Base-by-base conservation (phyloP, 257 asterid genomes). In the Solanum okadae region DNA sequence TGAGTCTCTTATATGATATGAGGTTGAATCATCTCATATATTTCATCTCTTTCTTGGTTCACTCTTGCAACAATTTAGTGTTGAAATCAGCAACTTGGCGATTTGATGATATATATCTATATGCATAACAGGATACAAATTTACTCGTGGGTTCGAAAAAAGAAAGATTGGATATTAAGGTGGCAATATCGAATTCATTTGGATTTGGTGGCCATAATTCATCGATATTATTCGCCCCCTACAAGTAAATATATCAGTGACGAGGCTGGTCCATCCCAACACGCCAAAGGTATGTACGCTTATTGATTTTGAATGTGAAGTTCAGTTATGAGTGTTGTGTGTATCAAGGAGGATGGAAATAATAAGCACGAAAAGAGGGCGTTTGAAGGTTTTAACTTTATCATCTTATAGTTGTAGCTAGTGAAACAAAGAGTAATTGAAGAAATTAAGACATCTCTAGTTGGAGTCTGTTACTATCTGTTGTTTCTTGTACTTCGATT, bases 161-260 rank as follows among this genome's bases (percentile, higher is more conserved):
- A 52, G 89, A 88, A 52, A 33, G 81, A 82, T 40, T 88, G 89
- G 89, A 88, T 68, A 14, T 88, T 88, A 88, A 88, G 84, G 87
- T 88, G 73, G 89, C 89, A 6, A 10, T 88, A 40, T 88, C 89
- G 18, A 88, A 88, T 68, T 88, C 89, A 5, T 88, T 88, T 81
- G 89, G 89, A 67, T 88, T 88, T 82, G 89, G 89, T 10, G 89
- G 89, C 67, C 89, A 88, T 37, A 88, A 88, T 77, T 88, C 89
- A 20, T 88, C 89, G 25, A 82, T 88, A 81, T 81, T 88, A 59
- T 88, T 88, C 16, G 87, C 89, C 6, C 89, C 89, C 1, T 88
- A 88, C 87, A 88, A 88, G 87, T 82, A 88, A 46, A 78, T 12
- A 49, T 71, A 59, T 59, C 33, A 15, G 61, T 38, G 70, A 16